phyloP scores from a whole-genome alignment of 441 rosid genomes.

The Corymbia citriodora region DNA sequence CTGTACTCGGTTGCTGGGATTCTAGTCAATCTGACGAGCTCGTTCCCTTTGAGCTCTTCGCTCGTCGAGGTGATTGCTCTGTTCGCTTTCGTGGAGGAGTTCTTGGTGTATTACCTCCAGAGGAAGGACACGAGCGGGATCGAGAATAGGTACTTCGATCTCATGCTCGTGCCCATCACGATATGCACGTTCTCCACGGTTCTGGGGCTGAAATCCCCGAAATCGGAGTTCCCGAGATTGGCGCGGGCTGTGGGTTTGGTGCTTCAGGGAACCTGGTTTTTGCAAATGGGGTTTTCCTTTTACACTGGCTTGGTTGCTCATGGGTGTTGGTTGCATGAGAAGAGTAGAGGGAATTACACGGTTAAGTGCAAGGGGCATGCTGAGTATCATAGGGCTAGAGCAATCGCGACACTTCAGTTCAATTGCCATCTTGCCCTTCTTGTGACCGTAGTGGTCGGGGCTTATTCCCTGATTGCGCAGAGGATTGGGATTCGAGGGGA shows the following conservation, averaged over 20 bases:
- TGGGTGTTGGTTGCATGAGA: slow-evolving; percentile 61
- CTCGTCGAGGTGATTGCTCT: slow-evolving; percentile 45
- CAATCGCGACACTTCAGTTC: slow-evolving; percentile 89
- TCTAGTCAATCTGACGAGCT: slow-evolving; percentile 16
- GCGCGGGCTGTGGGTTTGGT: slow-evolving; percentile 71
- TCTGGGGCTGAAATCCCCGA: slow-evolving; percentile 34
- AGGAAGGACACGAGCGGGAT: slow-evolving; percentile 64
- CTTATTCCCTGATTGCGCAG: slow-evolving; percentile 43
- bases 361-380: slow-evolving; percentile 68
- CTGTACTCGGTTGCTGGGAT: slow-evolving; percentile 44
- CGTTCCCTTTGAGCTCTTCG: slow-evolving; percentile 30
- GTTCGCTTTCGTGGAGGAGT: slow-evolving; percentile 73
- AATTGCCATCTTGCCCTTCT: slow-evolving; percentile 84
- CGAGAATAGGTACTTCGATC: slow-evolving; percentile 80
- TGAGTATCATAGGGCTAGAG: slow-evolving; percentile 82
- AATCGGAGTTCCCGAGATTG: slow-evolving; percentile 30
- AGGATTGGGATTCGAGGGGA: slow-evolving; percentile 33
- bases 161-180: slow-evolving; percentile 68
- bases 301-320: slow-evolving; percentile 53
- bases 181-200: slow-evolving; percentile 53
- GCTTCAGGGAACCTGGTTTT: slow-evolving; percentile 85
- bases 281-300: slow-evolving; percentile 89
- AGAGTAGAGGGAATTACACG: slow-evolving; percentile 75
- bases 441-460: slow-evolving; percentile 37
- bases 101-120: slow-evolving; percentile 57